Percentiles rank a stretch among this genome's conserved stretches.
Conservation (phyloP, 352 stramenopile species). For the Thraustotheca clavata region DNA sequence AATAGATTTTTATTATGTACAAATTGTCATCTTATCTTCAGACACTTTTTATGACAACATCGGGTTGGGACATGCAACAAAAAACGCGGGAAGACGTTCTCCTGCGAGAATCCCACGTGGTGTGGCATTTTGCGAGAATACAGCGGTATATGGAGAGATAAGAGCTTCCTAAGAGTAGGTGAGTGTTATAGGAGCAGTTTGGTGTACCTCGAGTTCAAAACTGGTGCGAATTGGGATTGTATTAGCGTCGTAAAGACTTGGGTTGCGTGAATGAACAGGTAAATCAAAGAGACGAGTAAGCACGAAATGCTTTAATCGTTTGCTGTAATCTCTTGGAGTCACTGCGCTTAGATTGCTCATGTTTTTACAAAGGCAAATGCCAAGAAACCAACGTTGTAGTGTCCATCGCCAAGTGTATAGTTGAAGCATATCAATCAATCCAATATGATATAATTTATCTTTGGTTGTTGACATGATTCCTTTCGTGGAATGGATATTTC, state of each 20-base stretch:
- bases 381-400: slow-evolving; percentile 67
- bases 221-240: background rate
- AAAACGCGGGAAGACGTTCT: background rate
- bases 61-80: background rate
- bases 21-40: background rate
- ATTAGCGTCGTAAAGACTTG: background rate
- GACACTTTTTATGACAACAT: background rate
- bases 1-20: no score
- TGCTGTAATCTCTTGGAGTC: slow-evolving; percentile 57
- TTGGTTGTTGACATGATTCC: slow-evolving; percentile 33
- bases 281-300: no score
- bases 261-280: no score
- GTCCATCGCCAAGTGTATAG: slow-evolving; percentile 80
- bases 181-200: background rate
- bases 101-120: background rate
- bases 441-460: slow-evolving; percentile 67
- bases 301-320: background rate
- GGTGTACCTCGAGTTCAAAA: background rate
- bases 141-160: background rate
- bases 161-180: background rate
- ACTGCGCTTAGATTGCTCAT: slow-evolving; percentile 74
- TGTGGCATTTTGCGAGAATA: background rate
- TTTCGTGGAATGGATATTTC: slow-evolving; percentile 33
- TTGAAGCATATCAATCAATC: slow-evolving; percentile 81
- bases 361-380: slow-evolving; percentile 71